These are phyloP conservation scores for Ophiostoma tasmaniense DNA, from an alignment of 2,329 filamentous ascomycete genomes.

Conservation along the genomic window DNA sequence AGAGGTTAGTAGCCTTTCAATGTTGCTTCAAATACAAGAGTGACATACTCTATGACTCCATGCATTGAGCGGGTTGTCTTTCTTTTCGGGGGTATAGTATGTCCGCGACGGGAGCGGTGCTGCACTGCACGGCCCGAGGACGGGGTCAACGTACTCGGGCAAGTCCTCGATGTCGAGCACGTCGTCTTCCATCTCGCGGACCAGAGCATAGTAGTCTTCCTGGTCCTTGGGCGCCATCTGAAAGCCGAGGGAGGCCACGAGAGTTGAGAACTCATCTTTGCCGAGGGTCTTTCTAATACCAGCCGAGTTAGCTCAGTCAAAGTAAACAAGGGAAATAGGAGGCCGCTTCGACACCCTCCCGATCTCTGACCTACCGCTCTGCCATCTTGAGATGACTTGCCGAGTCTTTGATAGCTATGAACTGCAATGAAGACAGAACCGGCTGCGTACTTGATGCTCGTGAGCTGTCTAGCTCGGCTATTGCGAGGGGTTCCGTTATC, in stretches of 20 bases:
- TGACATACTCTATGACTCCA: conserved; percentile 26
- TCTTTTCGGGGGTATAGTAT: conserved; percentile 21
- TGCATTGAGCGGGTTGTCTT: conserved; percentile 28
- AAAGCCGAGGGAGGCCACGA: conserved; percentile 18
- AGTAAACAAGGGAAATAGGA: not conserved
- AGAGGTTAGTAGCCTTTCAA: not conserved
- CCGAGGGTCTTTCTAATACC: conserved; percentile 10
- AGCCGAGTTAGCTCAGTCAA: not conserved
- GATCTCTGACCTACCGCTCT: not conserved
- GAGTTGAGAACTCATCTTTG: conserved; percentile 16
- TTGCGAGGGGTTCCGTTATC: not conserved
- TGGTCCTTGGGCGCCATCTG: conserved; percentile 23
- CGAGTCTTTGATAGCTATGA: not conserved
- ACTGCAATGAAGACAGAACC: no score
- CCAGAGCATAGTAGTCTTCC: conserved; percentile 24
- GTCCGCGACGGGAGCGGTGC: conserved; percentile 16
- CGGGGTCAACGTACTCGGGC: conserved; percentile 25
- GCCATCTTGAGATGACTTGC: not conserved
- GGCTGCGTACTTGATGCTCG: no score
- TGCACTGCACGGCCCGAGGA: conserved; percentile 20
- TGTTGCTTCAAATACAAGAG: not conserved
- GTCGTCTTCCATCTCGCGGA: conserved; percentile 26
- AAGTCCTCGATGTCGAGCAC: conserved; percentile 23
- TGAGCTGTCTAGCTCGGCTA: not conserved
- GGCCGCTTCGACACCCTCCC: not conserved